These are phyloP conservation scores for Boletus rubroflammeus DNA, from an alignment of 768 basidiomycete genomes.

Conservation along the genomic window DNA sequence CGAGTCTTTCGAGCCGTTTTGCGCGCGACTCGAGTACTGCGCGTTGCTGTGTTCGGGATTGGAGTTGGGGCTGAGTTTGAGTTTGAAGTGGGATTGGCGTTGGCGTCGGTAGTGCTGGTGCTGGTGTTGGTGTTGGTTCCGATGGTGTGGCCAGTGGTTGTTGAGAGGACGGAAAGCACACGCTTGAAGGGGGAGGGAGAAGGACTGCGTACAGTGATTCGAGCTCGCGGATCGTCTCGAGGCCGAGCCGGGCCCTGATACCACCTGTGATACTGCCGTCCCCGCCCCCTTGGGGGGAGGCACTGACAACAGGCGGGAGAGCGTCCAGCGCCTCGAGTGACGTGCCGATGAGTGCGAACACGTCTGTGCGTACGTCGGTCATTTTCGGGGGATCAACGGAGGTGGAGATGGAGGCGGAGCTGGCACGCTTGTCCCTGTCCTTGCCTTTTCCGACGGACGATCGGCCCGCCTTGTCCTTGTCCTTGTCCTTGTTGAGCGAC, in stretches of 20 bases:
- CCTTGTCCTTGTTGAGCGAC: constrained; percentile 5
- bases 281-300: background rate
- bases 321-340: constrained; percentile 19
- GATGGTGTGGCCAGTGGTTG: background rate
- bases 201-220: constrained; percentile 16
- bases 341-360: constrained; percentile 22
- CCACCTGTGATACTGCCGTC: background rate
- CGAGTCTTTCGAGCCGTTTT: constrained; percentile 7
- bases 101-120: background rate
- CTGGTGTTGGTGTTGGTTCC: background rate
- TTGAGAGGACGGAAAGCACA: background rate
- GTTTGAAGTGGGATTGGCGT: background rate
- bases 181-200: background rate
- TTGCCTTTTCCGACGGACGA: background rate
- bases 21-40: background rate
- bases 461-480: background rate
- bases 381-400: background rate
- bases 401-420: background rate
- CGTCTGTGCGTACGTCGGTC: constrained; percentile 21
- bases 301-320: background rate
- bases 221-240: constrained; percentile 28
- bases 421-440: background rate
- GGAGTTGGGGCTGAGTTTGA: background rate
- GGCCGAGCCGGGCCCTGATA: constrained; percentile 24
- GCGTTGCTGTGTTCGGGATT: background rate